Evolutionary conservation across 2,329 filamentous ascomycete genomes (phyloP).

Genomic region (Alternaria panax): DNA sequence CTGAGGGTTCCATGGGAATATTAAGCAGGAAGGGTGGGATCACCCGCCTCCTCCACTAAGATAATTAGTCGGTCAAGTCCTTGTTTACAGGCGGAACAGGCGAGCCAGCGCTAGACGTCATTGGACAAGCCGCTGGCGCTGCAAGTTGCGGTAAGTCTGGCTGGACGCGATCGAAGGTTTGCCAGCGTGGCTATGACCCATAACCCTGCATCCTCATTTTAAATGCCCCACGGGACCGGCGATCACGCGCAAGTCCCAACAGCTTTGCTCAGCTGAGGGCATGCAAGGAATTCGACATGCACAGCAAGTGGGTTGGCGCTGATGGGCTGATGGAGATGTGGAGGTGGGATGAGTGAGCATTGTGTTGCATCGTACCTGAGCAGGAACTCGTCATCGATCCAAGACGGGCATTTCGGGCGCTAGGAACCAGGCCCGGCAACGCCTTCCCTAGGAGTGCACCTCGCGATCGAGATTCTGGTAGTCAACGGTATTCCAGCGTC

Average conservation of each 20-base stretch:
- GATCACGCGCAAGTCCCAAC: conserved; percentile 10
- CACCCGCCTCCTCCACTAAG: conserved; percentile 26
- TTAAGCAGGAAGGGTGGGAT: conserved; percentile 30
- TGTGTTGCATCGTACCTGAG: conserved; percentile 7
- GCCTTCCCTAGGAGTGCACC: neutral
- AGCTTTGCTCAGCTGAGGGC: conserved; percentile 8
- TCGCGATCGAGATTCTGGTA: conserved; percentile 4
- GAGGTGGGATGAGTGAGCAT: conserved; percentile 23
- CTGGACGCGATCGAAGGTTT: conserved; percentile 20
- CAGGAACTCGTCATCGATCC: conserved; percentile 4
- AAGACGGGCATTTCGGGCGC: conserved; percentile 7
- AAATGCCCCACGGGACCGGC: conserved; percentile 9
- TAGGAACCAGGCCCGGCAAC: conserved; percentile 8
- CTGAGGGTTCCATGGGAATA: conserved; percentile 26
- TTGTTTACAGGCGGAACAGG: conserved; percentile 27
- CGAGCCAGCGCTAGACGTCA: conserved; percentile 23
- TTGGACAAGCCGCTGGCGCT: conserved; percentile 19
- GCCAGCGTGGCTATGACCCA: conserved; percentile 25
- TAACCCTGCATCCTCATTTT: conserved; percentile 24
- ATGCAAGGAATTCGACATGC: conserved; percentile 8
- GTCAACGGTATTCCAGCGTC: neutral
- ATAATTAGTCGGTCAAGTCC: conserved; percentile 24
- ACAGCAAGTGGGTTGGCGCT: conserved; percentile 10
- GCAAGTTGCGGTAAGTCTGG: conserved; percentile 21
- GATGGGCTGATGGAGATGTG: conserved; percentile 17